phyloP scores from a whole-genome alignment of 345 rosid genomes.

The Diplotaxis tenuifolia region DNA sequence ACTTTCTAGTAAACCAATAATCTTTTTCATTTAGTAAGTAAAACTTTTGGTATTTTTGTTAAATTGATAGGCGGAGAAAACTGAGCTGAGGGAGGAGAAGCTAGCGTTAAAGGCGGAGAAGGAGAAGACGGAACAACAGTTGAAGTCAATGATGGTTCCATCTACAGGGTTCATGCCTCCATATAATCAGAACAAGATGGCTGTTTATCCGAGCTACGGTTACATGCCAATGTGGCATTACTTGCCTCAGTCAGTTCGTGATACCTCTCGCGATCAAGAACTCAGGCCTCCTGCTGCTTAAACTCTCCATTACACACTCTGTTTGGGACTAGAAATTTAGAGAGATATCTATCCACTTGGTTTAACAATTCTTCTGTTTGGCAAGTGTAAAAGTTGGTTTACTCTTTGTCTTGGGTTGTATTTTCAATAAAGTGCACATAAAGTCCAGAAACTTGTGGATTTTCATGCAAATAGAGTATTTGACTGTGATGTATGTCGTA shows the following conservation, averaged over 20 bases:
- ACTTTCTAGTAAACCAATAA: neutral
- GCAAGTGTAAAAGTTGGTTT: slow-evolving; percentile 26
- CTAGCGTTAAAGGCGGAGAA: slow-evolving; percentile 51
- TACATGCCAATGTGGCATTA: slow-evolving; percentile 95
- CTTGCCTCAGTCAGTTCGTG: slow-evolving; percentile 68
- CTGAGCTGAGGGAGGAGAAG: slow-evolving; percentile 86
- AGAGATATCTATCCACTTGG: slow-evolving; percentile 23
- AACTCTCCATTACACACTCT: neutral
- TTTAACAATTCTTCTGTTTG: slow-evolving; percentile 20
- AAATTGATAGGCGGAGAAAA: slow-evolving; percentile 70
- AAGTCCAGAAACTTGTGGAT: neutral
- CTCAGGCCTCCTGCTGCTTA: slow-evolving; percentile 98
- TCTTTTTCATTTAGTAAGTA: too few species aligned
- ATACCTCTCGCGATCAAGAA: slow-evolving; percentile 88
- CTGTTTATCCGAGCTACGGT: slow-evolving; percentile 63
- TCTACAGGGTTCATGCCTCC: slow-evolving; percentile 61
- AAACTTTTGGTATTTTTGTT: neutral
- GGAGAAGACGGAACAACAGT: slow-evolving; percentile 51
- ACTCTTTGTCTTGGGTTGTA: slow-evolving; percentile 17
- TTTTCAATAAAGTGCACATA: slow-evolving; percentile 1
- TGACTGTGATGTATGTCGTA: neutral
- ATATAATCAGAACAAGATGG: slow-evolving; percentile 62
- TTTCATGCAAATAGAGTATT: neutral
- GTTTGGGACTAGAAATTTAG: slow-evolving; percentile 15
- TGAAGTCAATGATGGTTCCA: slow-evolving; percentile 58